phyloP scores from a whole-genome alignment of 345 rosid genomes.

The Heritiera littoralis region DNA sequence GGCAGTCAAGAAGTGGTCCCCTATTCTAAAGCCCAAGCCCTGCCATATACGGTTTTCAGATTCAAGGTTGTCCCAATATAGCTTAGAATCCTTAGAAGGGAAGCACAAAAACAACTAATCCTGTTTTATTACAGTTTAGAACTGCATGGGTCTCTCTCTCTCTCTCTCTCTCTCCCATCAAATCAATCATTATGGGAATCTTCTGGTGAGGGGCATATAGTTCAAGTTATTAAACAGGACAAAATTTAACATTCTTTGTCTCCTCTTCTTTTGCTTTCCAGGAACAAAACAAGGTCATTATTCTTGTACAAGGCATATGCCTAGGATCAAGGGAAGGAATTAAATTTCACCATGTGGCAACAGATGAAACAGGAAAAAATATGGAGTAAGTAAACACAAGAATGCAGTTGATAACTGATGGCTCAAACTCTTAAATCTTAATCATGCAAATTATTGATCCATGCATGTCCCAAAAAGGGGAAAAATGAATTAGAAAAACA shows the following conservation, averaged over 20 bases:
- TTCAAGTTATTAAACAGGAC: constrained; percentile 24
- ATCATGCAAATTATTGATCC: constrained; percentile 12
- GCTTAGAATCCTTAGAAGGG: constrained; percentile 20
- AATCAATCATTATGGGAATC: constrained; percentile 31
- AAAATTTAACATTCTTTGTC: constrained; percentile 20
- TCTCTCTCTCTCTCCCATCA: neutral
- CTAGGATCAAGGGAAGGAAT: constrained; percentile 12
- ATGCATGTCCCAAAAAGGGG: neutral
- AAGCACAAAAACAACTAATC: neutral
- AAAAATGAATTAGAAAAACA: neutral
- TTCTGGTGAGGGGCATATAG: constrained; percentile 24
- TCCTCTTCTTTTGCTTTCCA: constrained; percentile 11
- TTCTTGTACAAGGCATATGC: constrained; percentile 19
- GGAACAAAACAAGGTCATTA: constrained; percentile 22
- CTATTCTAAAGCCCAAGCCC: neutral
- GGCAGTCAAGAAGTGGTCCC: neutral
- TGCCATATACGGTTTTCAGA: neutral
- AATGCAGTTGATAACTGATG: neutral
- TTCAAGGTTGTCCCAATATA: constrained; percentile 9
- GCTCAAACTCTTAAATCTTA: neutral
- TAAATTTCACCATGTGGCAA: constrained; percentile 13
- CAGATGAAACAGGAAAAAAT: constrained; percentile 16
- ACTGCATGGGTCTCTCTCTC: neutral
- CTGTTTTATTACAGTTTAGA: neutral
- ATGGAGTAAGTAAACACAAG: constrained; percentile 18